These are phyloP conservation scores for Termitomyces sp. DNA, from an alignment of 768 basidiomycete species.

Conservation along the genomic window DNA sequence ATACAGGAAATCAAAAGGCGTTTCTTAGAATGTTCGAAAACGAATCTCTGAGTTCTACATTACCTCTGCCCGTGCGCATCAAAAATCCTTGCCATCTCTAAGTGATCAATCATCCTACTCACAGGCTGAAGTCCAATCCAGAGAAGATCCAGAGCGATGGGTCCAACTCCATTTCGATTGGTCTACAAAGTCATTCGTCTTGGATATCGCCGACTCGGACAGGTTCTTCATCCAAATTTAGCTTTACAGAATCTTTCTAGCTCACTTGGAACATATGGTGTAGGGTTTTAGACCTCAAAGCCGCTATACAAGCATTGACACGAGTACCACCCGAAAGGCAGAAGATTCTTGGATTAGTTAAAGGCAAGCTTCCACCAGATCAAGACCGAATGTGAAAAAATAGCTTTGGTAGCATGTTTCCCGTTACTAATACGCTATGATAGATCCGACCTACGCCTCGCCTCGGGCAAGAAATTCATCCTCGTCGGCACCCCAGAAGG, in stretches of 20 bases:
- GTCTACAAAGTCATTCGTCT: slow-evolving; percentile 60
- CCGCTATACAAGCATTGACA: slow-evolving; percentile 59
- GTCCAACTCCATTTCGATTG: slow-evolving; percentile 65
- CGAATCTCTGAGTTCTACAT: not conserved
- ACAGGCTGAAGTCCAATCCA: not conserved
- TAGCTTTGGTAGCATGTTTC: not conserved
- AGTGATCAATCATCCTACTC: not conserved
- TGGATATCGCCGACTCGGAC: slow-evolving; percentile 74
- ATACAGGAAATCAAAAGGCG: not conserved
- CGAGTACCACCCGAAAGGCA: slow-evolving; percentile 80
- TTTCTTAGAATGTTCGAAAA: not conserved
- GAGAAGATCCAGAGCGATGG: slow-evolving; percentile 39
- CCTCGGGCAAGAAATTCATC: slow-evolving; percentile 70
- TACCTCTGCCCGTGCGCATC: not conserved
- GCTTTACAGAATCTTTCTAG: not conserved
- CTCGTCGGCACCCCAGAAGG: slow-evolving; percentile 84
- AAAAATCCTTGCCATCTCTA: not conserved
- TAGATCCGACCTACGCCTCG: slow-evolving; percentile 57
- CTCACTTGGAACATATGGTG: not conserved
- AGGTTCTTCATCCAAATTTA: slow-evolving; percentile 36
- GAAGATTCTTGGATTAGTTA: slow-evolving; percentile 83
- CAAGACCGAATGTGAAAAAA: slow-evolving; percentile 53
- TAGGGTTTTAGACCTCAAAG: slow-evolving; percentile 82
- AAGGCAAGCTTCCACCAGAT: slow-evolving; percentile 78
- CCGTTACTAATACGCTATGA: slow-evolving; percentile 1